Evolutionary conservation across 1,139 yeast species (phyloP).

Genomic region (Pichia sp.): DNA sequence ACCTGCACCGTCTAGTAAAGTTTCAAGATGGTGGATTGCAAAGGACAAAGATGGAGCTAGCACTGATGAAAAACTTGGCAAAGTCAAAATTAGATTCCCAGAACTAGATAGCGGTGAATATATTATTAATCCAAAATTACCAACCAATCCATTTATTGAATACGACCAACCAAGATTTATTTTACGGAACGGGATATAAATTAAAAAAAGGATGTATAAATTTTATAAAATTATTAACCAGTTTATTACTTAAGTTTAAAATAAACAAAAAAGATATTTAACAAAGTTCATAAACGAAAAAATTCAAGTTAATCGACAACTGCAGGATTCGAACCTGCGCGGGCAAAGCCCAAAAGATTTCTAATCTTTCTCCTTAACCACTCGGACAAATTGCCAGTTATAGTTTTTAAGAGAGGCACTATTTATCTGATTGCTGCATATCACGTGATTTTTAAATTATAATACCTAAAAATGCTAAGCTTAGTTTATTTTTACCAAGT

Average conservation of each 20-base stretch:
- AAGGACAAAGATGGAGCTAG: conserved; percentile 45
- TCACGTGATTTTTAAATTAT: not conserved
- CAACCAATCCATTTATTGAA: conserved; percentile 63
- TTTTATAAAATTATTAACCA: not conserved
- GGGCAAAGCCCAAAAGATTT: conserved; percentile 37
- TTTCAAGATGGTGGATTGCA: conserved; percentile 80
- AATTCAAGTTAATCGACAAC: conserved; percentile 25
- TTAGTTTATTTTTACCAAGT: no score
- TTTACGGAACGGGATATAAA: not conserved
- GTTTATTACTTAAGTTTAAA: not conserved
- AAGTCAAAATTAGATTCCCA: conserved; percentile 56
- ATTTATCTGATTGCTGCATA: not conserved
- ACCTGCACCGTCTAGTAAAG: conserved; percentile 87
- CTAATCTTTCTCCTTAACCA: conserved; percentile 38
- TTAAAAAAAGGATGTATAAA: not conserved
- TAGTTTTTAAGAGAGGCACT: not conserved
- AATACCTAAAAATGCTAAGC: no score
- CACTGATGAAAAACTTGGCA: conserved; percentile 51
- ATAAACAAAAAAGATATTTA: not conserved
- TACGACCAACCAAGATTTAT: conserved; percentile 38
- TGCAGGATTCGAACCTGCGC: conserved; percentile 38
- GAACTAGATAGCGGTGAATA: conserved; percentile 32
- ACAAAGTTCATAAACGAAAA: not conserved
- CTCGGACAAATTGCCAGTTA: conserved; percentile 31
- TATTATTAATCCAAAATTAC: conserved; percentile 60